Evolutionary conservation across 306 rosid genomes (phyloP), one percentile per base, ranked within the genome.

Genomic region (Castanospermum australe): DNA sequence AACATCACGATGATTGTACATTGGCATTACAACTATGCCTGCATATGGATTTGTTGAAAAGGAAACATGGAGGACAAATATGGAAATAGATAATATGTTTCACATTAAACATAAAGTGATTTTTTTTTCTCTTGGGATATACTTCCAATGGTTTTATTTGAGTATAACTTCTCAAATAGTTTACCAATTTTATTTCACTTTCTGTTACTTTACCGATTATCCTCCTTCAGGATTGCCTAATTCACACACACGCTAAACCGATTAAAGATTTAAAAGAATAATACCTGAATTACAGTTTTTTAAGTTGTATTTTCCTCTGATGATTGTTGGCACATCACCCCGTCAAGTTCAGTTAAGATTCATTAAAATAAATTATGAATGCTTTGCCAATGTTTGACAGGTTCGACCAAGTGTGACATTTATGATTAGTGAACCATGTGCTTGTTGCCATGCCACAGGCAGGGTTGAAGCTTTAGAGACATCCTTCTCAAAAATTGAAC

Each of bases 381-480:
- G 79, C 6, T 76, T 68, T 73, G 44, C 55, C 50, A 60, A 80
- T 81, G 57, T 66, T 80, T 77, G 68, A 81, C 97, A 95, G 98
- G 98, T 95, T 77, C 94, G 99, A 66, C 99, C 99, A 25, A 95
- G 98, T 47, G 98, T 95, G 80, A 93, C 98, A 41, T 95, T 92
- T 91, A 95, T 91, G 99, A 85, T 95, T 62, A 93, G 98, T 83
- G 99, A 95, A 81, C 98, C 99, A 39, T 95, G 98, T 79, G 17
- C 85, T 57, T 89, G 96, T 79, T 93, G 99, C 89, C 98, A 95
- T 72, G 98, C 92, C 78, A 90, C 98, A 30, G 99, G 99, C 76
- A 91, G 99, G 87, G 96, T 95, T 50, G 99, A 95, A 91, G 98
- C 98, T 70, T 74, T 95, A 65, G 98, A 95, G 85, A 95, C 99